Conservation (phyloP, 1,139 yeast genomes). For the Pneumocystis carinii region DNA sequence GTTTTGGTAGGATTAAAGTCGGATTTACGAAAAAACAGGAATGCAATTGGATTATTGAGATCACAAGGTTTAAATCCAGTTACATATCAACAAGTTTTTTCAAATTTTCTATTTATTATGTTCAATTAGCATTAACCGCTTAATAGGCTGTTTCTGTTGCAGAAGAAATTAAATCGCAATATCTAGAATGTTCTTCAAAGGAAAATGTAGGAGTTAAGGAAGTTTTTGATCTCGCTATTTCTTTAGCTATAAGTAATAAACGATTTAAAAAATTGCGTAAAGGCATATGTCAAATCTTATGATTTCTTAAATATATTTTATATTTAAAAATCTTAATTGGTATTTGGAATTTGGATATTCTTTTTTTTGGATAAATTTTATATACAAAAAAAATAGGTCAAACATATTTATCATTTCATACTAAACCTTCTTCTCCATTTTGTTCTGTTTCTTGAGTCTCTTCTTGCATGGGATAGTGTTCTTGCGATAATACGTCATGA, state of each 20-base stretch:
- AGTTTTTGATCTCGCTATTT: slow-evolving; percentile 37
- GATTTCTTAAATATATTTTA: neutral
- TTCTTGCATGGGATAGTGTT: neutral
- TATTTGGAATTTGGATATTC: neutral
- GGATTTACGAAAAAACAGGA: slow-evolving; percentile 37
- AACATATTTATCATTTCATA: slow-evolving; percentile 1
- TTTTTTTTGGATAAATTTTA: neutral
- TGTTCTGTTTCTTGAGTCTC: neutral
- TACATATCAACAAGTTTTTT: slow-evolving; percentile 27
- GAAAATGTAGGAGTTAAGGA: slow-evolving; percentile 48
- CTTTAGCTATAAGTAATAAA: slow-evolving; percentile 8
- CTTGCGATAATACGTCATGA: slow-evolving; percentile 15
- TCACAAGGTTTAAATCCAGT: slow-evolving; percentile 30
- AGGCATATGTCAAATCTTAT: slow-evolving; percentile 5
- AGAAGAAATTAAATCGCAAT: slow-evolving; percentile 54
- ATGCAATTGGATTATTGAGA: slow-evolving; percentile 19
- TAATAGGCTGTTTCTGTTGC: slow-evolving; percentile 33
- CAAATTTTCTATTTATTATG: slow-evolving; percentile 11
- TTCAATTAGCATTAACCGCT: slow-evolving; percentile 6
- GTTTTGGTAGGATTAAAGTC: slow-evolving; percentile 66
- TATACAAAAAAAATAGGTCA: neutral
- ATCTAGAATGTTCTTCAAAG: slow-evolving; percentile 67
- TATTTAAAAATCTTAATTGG: neutral
- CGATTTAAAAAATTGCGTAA: slow-evolving; percentile 5
- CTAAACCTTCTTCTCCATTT: slow-evolving; percentile 2